phyloP scores from a whole-genome alignment of 495 filamentous ascomycete species.

The Ramalina peruviana region DNA sequence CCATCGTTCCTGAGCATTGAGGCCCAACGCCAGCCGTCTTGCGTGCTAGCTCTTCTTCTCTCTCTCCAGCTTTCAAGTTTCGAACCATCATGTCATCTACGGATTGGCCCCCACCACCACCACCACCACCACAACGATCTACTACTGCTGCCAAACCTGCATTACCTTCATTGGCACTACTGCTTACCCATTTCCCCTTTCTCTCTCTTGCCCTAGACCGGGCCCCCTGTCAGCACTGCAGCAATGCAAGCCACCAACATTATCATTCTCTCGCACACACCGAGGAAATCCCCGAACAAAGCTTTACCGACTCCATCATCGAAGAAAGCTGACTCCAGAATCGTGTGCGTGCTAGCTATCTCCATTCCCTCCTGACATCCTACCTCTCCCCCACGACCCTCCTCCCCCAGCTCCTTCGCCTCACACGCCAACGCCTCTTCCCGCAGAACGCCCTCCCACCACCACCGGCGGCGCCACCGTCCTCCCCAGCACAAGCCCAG shows the following conservation, averaged over 20 bases:
- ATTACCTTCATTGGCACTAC: too few relatives aligned
- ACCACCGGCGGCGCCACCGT: slow-evolving; percentile 20
- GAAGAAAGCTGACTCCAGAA: neutral
- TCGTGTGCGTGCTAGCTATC: slow-evolving; percentile 41
- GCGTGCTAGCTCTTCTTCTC: too few relatives aligned
- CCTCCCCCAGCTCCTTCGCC: slow-evolving; percentile 60
- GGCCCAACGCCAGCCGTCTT: too few relatives aligned
- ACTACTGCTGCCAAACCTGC: too few relatives aligned
- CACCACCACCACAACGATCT: too few relatives aligned
- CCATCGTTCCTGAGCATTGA: too few relatives aligned
- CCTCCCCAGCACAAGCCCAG: slow-evolving; percentile 26
- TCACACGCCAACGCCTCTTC: slow-evolving; percentile 59
- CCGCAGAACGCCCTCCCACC: slow-evolving; percentile 54
- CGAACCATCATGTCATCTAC: too few relatives aligned
- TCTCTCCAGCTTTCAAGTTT: too few relatives aligned
- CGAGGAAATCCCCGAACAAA: neutral
- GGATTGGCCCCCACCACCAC: too few relatives aligned
- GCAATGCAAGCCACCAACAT: neutral
- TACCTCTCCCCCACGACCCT: slow-evolving; percentile 51
- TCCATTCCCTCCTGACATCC: slow-evolving; percentile 54
- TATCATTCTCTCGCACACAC: neutral
- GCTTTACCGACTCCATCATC: neutral
- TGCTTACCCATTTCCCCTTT: slow-evolving; percentile 6
- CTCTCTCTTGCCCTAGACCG: slow-evolving; percentile 14
- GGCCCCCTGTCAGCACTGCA: too few relatives aligned